These are phyloP conservation scores for Geotrichum macrosporum DNA, from an alignment of 1,139 yeast species.

Conservation along the genomic window DNA sequence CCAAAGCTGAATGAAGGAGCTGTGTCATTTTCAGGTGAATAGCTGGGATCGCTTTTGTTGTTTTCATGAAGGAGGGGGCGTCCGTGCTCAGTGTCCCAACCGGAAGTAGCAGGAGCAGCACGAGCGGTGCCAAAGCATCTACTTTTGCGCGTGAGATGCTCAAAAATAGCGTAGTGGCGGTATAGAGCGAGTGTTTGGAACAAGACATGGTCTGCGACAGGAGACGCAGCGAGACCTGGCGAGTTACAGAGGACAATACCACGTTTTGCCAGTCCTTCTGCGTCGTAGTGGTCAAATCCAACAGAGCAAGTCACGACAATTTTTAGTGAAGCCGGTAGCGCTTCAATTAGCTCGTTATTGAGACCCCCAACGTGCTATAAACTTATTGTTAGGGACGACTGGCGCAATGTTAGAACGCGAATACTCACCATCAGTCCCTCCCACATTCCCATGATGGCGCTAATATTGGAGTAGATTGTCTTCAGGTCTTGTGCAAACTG, in stretches of 20 bases:
- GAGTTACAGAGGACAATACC: conserved; percentile 61
- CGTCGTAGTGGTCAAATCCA: conserved; percentile 63
- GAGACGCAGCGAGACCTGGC: conserved; percentile 49
- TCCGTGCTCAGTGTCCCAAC: conserved; percentile 28
- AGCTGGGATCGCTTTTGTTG: conserved; percentile 41
- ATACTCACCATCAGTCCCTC: conserved; percentile 25
- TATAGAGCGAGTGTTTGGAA: conserved; percentile 57
- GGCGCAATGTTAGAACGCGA: too few relatives aligned
- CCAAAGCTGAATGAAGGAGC: conserved; percentile 36
- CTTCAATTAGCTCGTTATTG: conserved; percentile 43
- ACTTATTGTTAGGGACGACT: too few relatives aligned
- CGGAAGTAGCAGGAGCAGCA: conserved; percentile 22
- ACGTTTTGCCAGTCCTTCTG: conserved; percentile 40
- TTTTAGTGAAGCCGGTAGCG: conserved; percentile 51
- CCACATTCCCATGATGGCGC: conserved; percentile 29
- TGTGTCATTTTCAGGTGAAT: conserved; percentile 22
- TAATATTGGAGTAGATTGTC: conserved; percentile 23
- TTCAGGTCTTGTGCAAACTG: conserved; percentile 25
- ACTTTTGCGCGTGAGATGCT: conserved; percentile 40
- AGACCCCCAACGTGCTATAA: conserved; percentile 28
- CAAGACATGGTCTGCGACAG: conserved; percentile 76
- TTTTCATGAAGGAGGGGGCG: conserved; percentile 38
- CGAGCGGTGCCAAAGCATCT: conserved; percentile 47
- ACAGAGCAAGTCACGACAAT: conserved; percentile 65
- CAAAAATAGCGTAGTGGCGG: conserved; percentile 55